Evolutionary conservation across 768 basidiomycete species (phyloP), one percentile per base, ranked within the genome.

Genomic region (Phylloporus sp.): DNA sequence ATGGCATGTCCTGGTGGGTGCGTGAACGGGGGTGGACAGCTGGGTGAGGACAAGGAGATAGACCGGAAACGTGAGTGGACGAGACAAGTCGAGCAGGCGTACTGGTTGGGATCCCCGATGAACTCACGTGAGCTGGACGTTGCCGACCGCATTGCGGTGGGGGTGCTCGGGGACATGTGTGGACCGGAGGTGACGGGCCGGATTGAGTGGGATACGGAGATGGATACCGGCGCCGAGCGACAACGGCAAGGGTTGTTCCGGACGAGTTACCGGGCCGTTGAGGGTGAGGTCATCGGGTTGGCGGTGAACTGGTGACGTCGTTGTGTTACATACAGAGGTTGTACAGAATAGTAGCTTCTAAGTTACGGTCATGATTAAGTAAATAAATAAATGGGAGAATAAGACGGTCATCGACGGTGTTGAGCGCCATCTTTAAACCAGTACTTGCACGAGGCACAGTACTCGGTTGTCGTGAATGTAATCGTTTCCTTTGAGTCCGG

Each of bases 1-100:
- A 98, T 99, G 97, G 97, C 97, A 29, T 99, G 97, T 73, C 97
- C 97, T 0, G 85, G 88, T 0, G 97, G 97, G 16, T 98, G 97
- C 68, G 91, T 97, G 36, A 97, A 97, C 66, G 97, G 97, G 8
- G 97, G 95, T 20, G 97, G 97, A 6, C 97, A 98, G 73, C 68
- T 68, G 36, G 55, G 61, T 29, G 76, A 85, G 41, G 84, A 86
- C 81, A 75, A 75, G 42, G 80, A 75, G 46, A 41, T 59, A 40
- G 56, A 91, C 91, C 88, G 85, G 3, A 84, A 86, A 59, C 86
- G 80, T 61, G 88, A 84, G 56, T 93, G 91, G 91, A 86, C 85
- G 31, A 76, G 77, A 59, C 78, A 73, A 57, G 91, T 95, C 29
- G 95, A 97, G 68, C 79, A 75, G 51, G 77, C 82, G 41, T 97